phyloP scores from a whole-genome alignment of 768 basidiomycete species.

The Kwoniella sp. region DNA sequence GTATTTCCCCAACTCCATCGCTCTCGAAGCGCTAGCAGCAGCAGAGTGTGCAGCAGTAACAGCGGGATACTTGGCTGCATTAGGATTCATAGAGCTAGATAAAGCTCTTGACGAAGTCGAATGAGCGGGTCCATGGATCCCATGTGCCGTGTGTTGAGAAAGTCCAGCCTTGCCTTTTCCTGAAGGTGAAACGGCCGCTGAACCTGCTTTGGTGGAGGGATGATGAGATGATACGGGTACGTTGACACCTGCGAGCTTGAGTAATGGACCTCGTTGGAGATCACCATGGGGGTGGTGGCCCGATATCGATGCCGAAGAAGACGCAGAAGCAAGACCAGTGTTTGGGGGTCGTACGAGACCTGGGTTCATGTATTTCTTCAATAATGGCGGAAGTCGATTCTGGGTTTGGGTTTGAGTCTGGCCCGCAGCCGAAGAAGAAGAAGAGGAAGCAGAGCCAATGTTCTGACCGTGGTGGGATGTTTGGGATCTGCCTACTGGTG shows the following conservation, averaged over 20 bases:
- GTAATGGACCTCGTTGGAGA: conserved; percentile 43
- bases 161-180: conserved; percentile 28
- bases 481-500: conserved; percentile 14
- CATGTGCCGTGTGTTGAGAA: conserved; percentile 53
- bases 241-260: conserved; percentile 53
- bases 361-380: conserved; percentile 54
- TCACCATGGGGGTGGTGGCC: too few relatives aligned
- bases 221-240: conserved; percentile 22
- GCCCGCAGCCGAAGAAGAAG: conserved; percentile 3
- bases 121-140: conserved; percentile 56
- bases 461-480: background rate
- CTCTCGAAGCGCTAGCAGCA: conserved; percentile 11
- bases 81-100: conserved; percentile 32
- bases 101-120: conserved; percentile 45
- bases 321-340: conserved; percentile 33
- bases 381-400: conserved; percentile 43
- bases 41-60: conserved; percentile 10
- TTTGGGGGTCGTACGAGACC: conserved; percentile 45
- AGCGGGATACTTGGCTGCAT: conserved; percentile 16
- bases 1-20: conserved; percentile 68
- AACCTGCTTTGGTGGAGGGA: conserved; percentile 11
- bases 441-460: background rate
- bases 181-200: conserved; percentile 14
- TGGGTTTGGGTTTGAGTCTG: too few relatives aligned
- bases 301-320: conserved; percentile 7